Conservation (phyloP, 768 basidiomycete genomes). For the Termitomyces sp. region DNA sequence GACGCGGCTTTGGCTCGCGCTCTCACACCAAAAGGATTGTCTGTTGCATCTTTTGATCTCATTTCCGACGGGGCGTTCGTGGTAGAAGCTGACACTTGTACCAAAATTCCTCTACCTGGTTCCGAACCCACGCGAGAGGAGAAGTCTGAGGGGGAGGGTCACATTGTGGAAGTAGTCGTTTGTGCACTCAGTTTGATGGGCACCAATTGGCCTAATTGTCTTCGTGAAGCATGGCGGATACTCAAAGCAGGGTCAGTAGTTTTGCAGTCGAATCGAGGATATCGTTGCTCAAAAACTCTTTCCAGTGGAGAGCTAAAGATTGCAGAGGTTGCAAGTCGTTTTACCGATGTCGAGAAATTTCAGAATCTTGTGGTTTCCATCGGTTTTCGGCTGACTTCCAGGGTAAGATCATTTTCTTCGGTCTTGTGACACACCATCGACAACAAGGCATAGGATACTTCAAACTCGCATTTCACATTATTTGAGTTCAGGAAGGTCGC, state of each 20-base stretch:
- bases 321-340: constrained; percentile 87
- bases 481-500: constrained; percentile 73
- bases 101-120: constrained; percentile 79
- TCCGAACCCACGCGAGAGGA: constrained; percentile 42
- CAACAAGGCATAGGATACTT: constrained; percentile 52
- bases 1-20: constrained; percentile 83
- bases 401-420: constrained; percentile 37
- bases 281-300: constrained; percentile 6
- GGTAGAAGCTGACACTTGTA: constrained; percentile 86
- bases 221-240: constrained; percentile 87
- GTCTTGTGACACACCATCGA: neutral
- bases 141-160: constrained; percentile 50
- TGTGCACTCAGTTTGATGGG: constrained; percentile 97
- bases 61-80: constrained; percentile 73
- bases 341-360: constrained; percentile 66
- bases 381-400: constrained; percentile 69
- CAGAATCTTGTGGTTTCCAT: constrained; percentile 53
- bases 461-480: constrained; percentile 80
- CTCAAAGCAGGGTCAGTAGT: constrained; percentile 63
- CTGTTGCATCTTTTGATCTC: constrained; percentile 76
- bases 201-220: constrained; percentile 89
- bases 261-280: neutral
- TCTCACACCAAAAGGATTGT: constrained; percentile 63
- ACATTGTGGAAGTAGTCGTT: constrained; percentile 86
- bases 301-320: constrained; percentile 76